These are phyloP conservation scores for Saccharomycopsis fermentans DNA, from an alignment of 805 yeast species.

Conservation along the genomic window DNA sequence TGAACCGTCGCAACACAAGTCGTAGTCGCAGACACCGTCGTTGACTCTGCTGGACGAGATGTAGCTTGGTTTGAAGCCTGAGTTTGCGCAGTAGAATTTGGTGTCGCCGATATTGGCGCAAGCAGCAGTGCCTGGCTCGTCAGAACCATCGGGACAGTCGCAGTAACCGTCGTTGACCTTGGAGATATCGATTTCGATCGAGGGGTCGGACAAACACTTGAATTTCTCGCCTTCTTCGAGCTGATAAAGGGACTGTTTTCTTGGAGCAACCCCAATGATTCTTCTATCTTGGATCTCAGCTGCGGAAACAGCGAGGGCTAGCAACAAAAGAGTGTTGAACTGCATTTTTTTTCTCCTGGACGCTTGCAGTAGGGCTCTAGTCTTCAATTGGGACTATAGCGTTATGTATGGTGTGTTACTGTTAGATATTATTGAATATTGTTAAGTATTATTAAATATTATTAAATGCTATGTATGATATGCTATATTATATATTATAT, in stretches of 20 bases:
- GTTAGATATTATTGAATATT: no score
- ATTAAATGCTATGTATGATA: no score
- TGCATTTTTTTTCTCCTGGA: no score
- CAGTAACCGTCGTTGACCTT: constrained; percentile 84
- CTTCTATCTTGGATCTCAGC: background rate
- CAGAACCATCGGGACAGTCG: constrained; percentile 97
- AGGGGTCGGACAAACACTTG: constrained; percentile 61
- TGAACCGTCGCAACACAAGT: constrained; percentile 85
- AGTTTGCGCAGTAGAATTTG: constrained; percentile 68
- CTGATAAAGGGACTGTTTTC: constrained; percentile 33
- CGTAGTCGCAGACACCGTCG: constrained; percentile 91
- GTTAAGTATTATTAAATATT: no score
- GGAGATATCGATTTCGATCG: constrained; percentile 45
- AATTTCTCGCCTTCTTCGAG: constrained; percentile 48
- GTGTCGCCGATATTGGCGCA: constrained; percentile 33
- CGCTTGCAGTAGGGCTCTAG: no score
- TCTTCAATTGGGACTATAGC: no score
- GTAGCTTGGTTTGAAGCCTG: constrained; percentile 53
- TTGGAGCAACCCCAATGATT: constrained; percentile 12
- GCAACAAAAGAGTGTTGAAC: background rate
- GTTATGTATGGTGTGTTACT: no score
- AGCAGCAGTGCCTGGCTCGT: constrained; percentile 93
- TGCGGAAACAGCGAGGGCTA: background rate
- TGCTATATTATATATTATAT: no score
- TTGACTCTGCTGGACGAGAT: constrained; percentile 61